These are phyloP conservation scores for Sporothrix curviconia DNA, from an alignment of 2,329 filamentous ascomycete species.

Conservation along the genomic window DNA sequence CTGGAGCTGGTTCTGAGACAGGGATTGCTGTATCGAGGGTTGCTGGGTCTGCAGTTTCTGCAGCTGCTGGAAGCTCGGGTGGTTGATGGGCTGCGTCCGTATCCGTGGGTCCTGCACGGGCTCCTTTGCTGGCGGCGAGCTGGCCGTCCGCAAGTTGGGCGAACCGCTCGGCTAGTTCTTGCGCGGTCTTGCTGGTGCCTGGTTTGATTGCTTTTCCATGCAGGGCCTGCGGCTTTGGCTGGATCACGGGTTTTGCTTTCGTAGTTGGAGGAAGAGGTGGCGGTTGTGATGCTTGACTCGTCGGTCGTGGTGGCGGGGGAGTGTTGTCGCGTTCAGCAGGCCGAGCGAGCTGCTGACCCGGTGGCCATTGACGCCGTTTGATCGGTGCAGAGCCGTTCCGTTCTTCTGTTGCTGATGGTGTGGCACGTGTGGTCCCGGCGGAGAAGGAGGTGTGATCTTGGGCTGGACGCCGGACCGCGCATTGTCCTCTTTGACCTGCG, in stretches of 20 bases:
- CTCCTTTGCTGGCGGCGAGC: slow-evolving; percentile 25
- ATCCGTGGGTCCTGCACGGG: slow-evolving; percentile 47
- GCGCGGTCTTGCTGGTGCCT: slow-evolving; percentile 28
- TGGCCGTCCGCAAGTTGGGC: slow-evolving; percentile 44
- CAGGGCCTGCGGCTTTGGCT: slow-evolving; percentile 62
- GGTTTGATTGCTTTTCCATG: slow-evolving; percentile 53
- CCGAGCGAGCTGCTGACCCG: slow-evolving; percentile 9
- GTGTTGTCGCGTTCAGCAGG: background rate
- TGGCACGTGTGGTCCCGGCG: background rate
- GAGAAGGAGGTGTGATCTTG: slow-evolving; percentile 17
- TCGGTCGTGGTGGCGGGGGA: background rate
- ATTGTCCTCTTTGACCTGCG: slow-evolving; percentile 58
- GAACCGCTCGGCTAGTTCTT: slow-evolving; percentile 52
- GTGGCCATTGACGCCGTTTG: slow-evolving; percentile 8
- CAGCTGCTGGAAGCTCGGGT: slow-evolving; percentile 29
- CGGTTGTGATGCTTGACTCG: background rate
- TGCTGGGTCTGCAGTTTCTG: slow-evolving; percentile 11
- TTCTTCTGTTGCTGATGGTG: background rate
- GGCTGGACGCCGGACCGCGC: slow-evolving; percentile 52
- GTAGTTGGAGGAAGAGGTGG: background rate
- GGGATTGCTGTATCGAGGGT: background rate
- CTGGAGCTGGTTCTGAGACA: background rate
- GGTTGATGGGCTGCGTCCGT: slow-evolving; percentile 43
- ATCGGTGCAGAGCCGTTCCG: background rate
- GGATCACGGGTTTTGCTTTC: slow-evolving; percentile 42